Percentiles rank a stretch among this genome's conserved stretches.
Conservation (phyloP, 176 grass and related monocot genomes). For the Hordeum marinum region DNA sequence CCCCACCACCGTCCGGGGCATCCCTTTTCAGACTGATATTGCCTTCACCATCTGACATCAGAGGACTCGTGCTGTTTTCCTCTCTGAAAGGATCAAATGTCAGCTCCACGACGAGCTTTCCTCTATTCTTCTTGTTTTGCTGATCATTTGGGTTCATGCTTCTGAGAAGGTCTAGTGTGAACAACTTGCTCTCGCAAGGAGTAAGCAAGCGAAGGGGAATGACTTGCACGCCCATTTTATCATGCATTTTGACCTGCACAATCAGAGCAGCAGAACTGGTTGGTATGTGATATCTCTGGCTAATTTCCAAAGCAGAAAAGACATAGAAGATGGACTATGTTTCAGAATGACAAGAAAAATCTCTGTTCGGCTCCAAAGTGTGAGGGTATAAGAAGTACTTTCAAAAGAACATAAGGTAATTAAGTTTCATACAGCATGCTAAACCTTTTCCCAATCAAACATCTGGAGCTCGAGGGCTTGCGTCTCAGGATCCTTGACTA, state of each 20-base stretch:
- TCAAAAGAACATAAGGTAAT: not conserved
- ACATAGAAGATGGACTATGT: not conserved
- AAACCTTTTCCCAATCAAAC: slow-evolving; percentile 99
- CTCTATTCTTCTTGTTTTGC: slow-evolving; percentile 82
- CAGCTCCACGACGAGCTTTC: slow-evolving; percentile 70
- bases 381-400: not conserved
- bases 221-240: slow-evolving; percentile 91
- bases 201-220: slow-evolving; percentile 66
- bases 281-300: not conserved
- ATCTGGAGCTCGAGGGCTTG: slow-evolving; percentile 93
- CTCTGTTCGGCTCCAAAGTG: not conserved
- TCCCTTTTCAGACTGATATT: slow-evolving; percentile 24
- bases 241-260: slow-evolving; percentile 79
- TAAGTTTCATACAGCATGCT: slow-evolving; percentile 24
- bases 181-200: slow-evolving; percentile 65
- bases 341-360: not conserved
- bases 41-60: slow-evolving; percentile 37
- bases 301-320: not conserved
- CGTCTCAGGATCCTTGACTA: slow-evolving; percentile 88
- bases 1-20: slow-evolving; percentile 27
- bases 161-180: slow-evolving; percentile 78
- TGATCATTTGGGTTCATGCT: slow-evolving; percentile 77
- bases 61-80: slow-evolving; percentile 29
- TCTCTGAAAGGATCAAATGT: slow-evolving; percentile 92
- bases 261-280: not conserved